A percentile compares a stretch with the other conserved stretches of the same genome.
phyloP scores from a whole-genome alignment of 225 moss, liverwort and hornwort genomes.

The Pseudoscleropodium purum region DNA sequence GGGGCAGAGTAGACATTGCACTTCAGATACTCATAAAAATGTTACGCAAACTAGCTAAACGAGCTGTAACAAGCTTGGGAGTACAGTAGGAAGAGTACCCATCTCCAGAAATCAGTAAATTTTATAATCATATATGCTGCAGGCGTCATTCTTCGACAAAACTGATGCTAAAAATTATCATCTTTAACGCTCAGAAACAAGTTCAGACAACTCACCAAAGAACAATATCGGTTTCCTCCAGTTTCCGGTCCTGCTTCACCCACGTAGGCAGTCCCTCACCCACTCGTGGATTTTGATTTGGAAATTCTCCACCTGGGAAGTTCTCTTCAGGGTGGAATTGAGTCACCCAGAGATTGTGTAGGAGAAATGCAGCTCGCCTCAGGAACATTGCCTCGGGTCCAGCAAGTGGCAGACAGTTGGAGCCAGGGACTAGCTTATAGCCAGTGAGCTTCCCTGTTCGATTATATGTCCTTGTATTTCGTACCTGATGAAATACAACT shows the following conservation, averaged over 20 bases:
- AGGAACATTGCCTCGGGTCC: constrained; percentile 73
- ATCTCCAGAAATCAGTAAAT: neutral
- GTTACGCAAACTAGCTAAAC: neutral
- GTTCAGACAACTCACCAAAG: constrained; percentile 39
- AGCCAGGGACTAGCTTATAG: constrained; percentile 75
- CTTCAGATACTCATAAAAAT: neutral
- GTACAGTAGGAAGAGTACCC: neutral
- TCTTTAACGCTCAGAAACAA: neutral
- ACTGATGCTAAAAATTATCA: neutral
- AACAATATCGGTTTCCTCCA: constrained; percentile 74
- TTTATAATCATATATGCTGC: neutral
- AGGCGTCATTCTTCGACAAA: neutral
- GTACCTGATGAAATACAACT: constrained; percentile 34
- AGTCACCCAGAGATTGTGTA: constrained; percentile 81
- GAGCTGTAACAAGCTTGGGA: neutral
- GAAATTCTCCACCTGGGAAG: constrained; percentile 81
- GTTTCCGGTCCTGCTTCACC: constrained; percentile 59
- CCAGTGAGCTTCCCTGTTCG: constrained; percentile 72
- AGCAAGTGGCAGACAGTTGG: constrained; percentile 78
- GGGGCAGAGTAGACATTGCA: neutral
- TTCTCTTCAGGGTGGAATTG: constrained; percentile 54
- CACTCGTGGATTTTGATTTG: constrained; percentile 77
- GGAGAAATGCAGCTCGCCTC: constrained; percentile 66
- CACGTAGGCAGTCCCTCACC: constrained; percentile 80
- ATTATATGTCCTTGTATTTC: constrained; percentile 69